phyloP scores from a whole-genome alignment of 140 eudicot species.

The Flaveria floridana region DNA sequence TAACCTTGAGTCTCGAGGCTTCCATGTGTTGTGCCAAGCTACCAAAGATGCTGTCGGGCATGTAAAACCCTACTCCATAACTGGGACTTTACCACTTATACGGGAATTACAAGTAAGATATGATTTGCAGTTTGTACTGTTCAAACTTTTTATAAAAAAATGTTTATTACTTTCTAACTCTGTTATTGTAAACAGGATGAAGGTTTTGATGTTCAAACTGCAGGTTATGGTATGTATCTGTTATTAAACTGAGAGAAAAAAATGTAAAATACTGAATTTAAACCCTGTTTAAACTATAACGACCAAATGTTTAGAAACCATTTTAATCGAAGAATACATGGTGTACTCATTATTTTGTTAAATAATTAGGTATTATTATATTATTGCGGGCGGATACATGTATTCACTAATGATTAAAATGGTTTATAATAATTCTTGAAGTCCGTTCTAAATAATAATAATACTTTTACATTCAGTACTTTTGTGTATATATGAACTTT shows the following conservation, averaged over 20 bases:
- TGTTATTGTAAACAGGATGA: constrained; percentile 55
- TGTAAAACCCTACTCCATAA: constrained; percentile 84
- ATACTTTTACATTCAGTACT: no score
- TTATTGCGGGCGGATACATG: no score
- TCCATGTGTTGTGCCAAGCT: constrained; percentile 74
- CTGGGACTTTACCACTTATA: constrained; percentile 85
- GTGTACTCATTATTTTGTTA: no score
- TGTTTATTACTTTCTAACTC: neutral
- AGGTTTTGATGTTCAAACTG: constrained; percentile 92
- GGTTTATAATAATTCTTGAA: no score
- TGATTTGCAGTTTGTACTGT: neutral
- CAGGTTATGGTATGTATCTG: constrained; percentile 72
- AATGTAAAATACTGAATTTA: neutral
- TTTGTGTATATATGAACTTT: no score
- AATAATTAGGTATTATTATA: no score
- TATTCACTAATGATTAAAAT: no score
- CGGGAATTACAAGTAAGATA: constrained; percentile 66
- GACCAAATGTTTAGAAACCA: no score
- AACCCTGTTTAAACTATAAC: neutral
- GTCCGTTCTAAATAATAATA: no score
- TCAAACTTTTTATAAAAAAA: neutral
- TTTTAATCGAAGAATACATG: no score
- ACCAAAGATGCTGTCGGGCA: constrained; percentile 85
- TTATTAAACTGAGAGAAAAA: neutral
- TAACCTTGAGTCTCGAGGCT: constrained; percentile 79